Conservation (phyloP, 805 yeast genomes). For the Candida vaughaniae region DNA sequence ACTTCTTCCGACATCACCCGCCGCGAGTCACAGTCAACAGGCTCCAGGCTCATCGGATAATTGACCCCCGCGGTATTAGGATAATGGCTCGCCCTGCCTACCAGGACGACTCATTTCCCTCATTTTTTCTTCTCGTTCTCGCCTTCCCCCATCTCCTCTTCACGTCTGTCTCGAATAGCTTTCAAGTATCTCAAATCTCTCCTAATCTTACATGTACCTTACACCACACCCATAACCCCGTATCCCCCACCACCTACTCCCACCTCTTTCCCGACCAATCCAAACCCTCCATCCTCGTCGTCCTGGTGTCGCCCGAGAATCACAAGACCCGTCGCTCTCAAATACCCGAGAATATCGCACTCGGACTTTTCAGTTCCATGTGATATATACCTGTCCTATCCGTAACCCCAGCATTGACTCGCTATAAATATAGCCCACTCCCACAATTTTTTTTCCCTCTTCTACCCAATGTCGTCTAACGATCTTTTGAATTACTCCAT, state of each 20-base stretch:
- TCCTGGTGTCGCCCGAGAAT: too few relatives aligned
- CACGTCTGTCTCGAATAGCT: too few relatives aligned
- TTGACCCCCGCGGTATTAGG: conserved; percentile 3
- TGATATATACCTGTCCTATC: conserved; percentile 9
- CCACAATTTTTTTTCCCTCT: neutral
- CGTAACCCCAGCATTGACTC: conserved; percentile 10
- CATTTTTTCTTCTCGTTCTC: too few relatives aligned
- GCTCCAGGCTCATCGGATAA: conserved; percentile 5
- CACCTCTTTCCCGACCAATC: neutral
- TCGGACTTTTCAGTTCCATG: conserved; percentile 12
- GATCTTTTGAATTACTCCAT: conserved; percentile 42
- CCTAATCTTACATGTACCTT: too few relatives aligned
- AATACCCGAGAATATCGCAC: conserved; percentile 6
- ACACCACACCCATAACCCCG: too few relatives aligned
- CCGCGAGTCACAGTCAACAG: conserved; percentile 2
- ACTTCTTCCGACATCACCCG: conserved; percentile 5
- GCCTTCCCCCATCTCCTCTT: too few relatives aligned
- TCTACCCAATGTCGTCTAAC: conserved; percentile 23
- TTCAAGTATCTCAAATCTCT: too few relatives aligned
- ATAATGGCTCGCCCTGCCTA: too few relatives aligned
- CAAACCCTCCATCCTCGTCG: neutral
- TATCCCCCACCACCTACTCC: neutral
- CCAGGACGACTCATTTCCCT: neutral
- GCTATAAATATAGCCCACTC: conserved; percentile 5
- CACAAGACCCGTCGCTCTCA: neutral